Conservation (phyloP, 306 rosid genomes). For the Lotus japonicus region DNA sequence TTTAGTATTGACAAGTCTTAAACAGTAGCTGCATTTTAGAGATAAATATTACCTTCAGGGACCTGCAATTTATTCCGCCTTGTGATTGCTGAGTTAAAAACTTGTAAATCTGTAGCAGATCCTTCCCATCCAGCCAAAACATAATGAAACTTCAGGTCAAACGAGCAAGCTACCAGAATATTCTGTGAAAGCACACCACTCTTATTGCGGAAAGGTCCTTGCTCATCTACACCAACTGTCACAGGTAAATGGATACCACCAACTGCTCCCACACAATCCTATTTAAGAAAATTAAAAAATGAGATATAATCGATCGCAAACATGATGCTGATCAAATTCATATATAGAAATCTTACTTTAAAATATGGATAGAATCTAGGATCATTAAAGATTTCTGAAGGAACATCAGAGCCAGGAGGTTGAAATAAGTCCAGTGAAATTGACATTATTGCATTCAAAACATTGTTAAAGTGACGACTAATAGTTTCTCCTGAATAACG, state of each 20-base stretch:
- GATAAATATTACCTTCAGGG: slow-evolving; percentile 61
- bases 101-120: slow-evolving; percentile 78
- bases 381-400: slow-evolving; percentile 49
- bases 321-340: slow-evolving; percentile 11
- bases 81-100: slow-evolving; percentile 70
- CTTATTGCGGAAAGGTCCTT: slow-evolving; percentile 93
- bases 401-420: slow-evolving; percentile 54
- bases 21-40: slow-evolving; percentile 3
- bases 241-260: slow-evolving; percentile 81
- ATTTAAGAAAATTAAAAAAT: slow-evolving; percentile 10
- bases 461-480: slow-evolving; percentile 90
- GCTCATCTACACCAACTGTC: slow-evolving; percentile 88
- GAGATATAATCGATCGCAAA: slow-evolving; percentile 13
- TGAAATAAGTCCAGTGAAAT: slow-evolving; percentile 67
- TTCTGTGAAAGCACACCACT: slow-evolving; percentile 77
- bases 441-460: slow-evolving; percentile 72
- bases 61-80: slow-evolving; percentile 64
- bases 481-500: slow-evolving; percentile 90
- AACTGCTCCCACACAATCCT: slow-evolving; percentile 87
- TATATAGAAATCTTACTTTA: slow-evolving; percentile 42
- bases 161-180: slow-evolving; percentile 82
- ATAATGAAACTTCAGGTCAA: slow-evolving; percentile 82
- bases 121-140: slow-evolving; percentile 99
- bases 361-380: slow-evolving; percentile 84
- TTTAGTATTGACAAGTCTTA: background rate